Conservation (phyloP, 441 rosid genomes). For the Populus tomentosa region DNA sequence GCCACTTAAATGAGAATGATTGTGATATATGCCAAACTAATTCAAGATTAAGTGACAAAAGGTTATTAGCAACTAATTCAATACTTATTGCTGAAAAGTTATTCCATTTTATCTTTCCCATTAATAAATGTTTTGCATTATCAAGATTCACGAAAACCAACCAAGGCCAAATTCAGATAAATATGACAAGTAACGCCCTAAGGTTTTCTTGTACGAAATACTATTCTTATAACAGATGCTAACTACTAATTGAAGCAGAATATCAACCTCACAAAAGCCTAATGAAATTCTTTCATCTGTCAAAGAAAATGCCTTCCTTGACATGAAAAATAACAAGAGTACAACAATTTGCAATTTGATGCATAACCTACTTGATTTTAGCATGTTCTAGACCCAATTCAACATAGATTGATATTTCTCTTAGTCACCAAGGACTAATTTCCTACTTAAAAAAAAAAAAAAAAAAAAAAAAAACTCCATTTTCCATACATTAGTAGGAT, state of each 20-base stretch:
- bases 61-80: background rate
- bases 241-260: background rate
- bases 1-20: background rate
- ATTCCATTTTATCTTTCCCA: background rate
- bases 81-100: background rate
- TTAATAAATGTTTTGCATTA: background rate
- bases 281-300: background rate
- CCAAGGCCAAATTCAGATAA: background rate
- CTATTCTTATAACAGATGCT: background rate
- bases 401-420: no score
- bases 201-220: background rate
- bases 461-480: no score
- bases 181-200: background rate
- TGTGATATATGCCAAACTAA: background rate
- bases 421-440: no score
- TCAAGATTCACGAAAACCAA: background rate
- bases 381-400: no score
- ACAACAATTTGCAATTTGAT: background rate
- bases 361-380: no score
- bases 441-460: no score
- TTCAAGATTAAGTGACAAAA: background rate
- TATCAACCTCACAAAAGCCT: conserved; percentile 17
- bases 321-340: background rate
- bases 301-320: background rate
- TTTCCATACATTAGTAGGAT: no score